phyloP scores from a whole-genome alignment of 1,139 yeast genomes.

The Yueomyces sp. region DNA sequence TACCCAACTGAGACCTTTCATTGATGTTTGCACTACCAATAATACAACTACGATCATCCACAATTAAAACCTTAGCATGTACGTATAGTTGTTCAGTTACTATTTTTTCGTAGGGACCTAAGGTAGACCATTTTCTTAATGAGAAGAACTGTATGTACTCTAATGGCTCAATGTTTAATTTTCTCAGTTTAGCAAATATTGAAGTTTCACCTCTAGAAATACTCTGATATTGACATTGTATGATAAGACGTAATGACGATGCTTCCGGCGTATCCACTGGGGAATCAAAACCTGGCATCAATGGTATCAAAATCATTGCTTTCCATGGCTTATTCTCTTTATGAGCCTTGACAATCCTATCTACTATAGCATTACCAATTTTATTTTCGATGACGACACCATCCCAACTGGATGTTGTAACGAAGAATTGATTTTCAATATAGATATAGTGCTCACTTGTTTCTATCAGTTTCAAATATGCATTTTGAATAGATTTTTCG shows the following conservation, averaged over 20 bases:
- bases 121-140: conserved; percentile 87
- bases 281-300: conserved; percentile 96
- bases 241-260: conserved; percentile 82
- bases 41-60: conserved; percentile 87
- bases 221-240: conserved; percentile 93
- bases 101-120: conserved; percentile 62
- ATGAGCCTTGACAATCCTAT: conserved; percentile 81
- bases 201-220: conserved; percentile 88
- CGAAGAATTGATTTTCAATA: conserved; percentile 88
- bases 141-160: conserved; percentile 89
- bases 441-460: conserved; percentile 87
- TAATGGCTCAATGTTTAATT: conserved; percentile 75
- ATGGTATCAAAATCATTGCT: conserved; percentile 81
- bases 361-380: conserved; percentile 94
- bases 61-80: conserved; percentile 85
- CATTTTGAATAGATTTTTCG: conserved; percentile 86
- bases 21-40: conserved; percentile 96
- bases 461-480: conserved; percentile 81
- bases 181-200: conserved; percentile 68
- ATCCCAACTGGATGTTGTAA: conserved; percentile 78
- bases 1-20: conserved; percentile 90
- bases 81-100: conserved; percentile 88
- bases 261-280: conserved; percentile 92
- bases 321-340: conserved; percentile 71
- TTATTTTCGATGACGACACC: conserved; percentile 78